Evolutionary conservation across 2,329 filamentous ascomycete genomes (phyloP).

Genomic region (Xylogone sp.): DNA sequence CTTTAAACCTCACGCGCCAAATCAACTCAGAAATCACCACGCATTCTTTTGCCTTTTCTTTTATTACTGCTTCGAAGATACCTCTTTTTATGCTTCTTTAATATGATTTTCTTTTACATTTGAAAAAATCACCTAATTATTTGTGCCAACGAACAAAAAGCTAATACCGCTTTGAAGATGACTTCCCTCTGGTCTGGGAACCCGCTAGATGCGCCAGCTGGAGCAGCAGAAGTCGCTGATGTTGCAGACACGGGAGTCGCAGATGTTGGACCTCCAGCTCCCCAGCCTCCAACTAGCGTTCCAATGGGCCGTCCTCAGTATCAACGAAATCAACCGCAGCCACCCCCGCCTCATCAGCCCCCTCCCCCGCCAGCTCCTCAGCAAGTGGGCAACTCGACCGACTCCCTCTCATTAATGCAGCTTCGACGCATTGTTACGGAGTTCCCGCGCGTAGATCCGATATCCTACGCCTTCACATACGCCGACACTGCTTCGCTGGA

Average conservation of each 20-base stretch:
- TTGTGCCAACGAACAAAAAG: no score
- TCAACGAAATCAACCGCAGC: slow-evolving; percentile 33
- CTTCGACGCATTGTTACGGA: slow-evolving; percentile 70
- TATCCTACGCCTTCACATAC: slow-evolving; percentile 83
- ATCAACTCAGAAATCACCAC: no score
- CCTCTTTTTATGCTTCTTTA: no score
- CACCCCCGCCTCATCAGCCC: slow-evolving; percentile 30
- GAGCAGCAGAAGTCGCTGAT: slow-evolving; percentile 26
- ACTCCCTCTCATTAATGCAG: slow-evolving; percentile 74
- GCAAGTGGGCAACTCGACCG: slow-evolving; percentile 40
- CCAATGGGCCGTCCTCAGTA: slow-evolving; percentile 27
- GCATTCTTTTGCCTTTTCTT: no score
- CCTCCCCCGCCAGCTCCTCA: slow-evolving; percentile 25
- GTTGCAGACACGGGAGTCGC: slow-evolving; percentile 39
- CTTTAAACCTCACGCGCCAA: no score
- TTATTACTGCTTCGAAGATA: no score
- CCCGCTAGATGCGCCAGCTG: slow-evolving; percentile 7
- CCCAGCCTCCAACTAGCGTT: slow-evolving; percentile 11
- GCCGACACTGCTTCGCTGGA: slow-evolving; percentile 69
- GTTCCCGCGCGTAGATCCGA: slow-evolving; percentile 64
- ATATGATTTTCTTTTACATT: no score
- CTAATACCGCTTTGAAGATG: slow-evolving; percentile 11
- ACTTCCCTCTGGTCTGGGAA: slow-evolving; percentile 23
- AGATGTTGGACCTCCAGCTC: slow-evolving; percentile 27
- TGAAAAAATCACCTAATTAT: no score